Base-by-base conservation (phyloP, 805 yeast species). In the Candida pini region DNA sequence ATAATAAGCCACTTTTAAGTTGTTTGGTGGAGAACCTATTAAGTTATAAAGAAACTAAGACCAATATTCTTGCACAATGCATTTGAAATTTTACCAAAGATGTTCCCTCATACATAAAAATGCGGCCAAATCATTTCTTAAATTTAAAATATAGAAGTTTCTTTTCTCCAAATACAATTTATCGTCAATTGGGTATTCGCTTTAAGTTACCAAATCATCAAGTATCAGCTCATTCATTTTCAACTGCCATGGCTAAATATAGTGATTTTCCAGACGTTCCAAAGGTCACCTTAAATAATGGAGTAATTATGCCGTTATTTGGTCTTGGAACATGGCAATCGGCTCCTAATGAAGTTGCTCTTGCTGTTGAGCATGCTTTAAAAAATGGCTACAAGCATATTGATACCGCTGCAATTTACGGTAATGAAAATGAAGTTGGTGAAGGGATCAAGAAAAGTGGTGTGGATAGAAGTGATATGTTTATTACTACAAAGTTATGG, bases 321-420 rank as follows among this genome's bases (percentile, higher is more conserved):
- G 43, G 43, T 20, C 36, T 39, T 9, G 43, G 43, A 29, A 39
- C 43, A 5, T 39, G 43, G 81, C 62, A 62, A 56, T 74, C 81
- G 29, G 54, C 69, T 17, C 70, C 66, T n/a, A 62, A 63, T 22
- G 68, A 64, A 21, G 72, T 70, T 16, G 66, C 67, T 34, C 59
- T 60, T 16, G 76, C 80, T 18, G 80, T 80, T 10, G 66, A 65
- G 44, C 65, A 70, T 28, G 90, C 89, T 10, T 62, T 81, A 39
- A 66, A 74, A 54, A 63, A 66, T 7, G 89, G 89, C 9, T 78
- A 79, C 56, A 69, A 79, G 41, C 86, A 78, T 53, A 78, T 83
- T 45, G 94, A 83, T 55, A 76, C 88, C 8, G 92, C 92, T 3
- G 73, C 74, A 53, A 66, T 69, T 40, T 84, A 84, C 54, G 72